A percentile compares a stretch with the other conserved stretches of the same genome.
phyloP scores from a whole-genome alignment of 768 basidiomycete species.

The Leccinum longicurvipes region DNA sequence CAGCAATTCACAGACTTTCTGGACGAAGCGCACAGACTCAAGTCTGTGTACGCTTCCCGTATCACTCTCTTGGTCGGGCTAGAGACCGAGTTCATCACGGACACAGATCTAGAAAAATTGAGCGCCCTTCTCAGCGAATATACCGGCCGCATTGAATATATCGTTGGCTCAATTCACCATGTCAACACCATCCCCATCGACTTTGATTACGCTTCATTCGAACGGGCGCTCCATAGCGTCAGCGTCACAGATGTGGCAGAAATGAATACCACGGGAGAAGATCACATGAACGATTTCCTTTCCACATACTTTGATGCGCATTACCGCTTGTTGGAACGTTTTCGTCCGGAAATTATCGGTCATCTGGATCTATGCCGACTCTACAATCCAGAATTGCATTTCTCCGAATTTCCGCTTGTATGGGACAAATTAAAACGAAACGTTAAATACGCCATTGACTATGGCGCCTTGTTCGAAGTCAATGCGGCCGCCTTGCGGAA shows the following conservation, averaged over 20 bases:
- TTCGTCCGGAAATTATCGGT: conserved; percentile 86
- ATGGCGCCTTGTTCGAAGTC: conserved; percentile 91
- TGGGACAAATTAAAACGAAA: conserved; percentile 73
- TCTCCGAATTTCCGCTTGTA: conserved; percentile 56
- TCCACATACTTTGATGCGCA: conserved; percentile 85
- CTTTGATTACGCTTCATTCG: conserved; percentile 75
- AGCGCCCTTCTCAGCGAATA: conserved; percentile 47
- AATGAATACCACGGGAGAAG: conserved; percentile 20
- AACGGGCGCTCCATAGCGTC: conserved; percentile 50
- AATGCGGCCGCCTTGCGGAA: conserved; percentile 94
- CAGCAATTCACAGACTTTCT: conserved; percentile 74
- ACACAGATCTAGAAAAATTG: conserved; percentile 58
- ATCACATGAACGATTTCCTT: conserved; percentile 47
- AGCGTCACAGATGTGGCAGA: conserved; percentile 29
- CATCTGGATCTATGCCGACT: conserved; percentile 93
- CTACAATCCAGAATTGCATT: conserved; percentile 61
- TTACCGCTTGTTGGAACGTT: conserved; percentile 59
- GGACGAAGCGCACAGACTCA: conserved; percentile 75
- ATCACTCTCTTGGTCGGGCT: conserved; percentile 84
- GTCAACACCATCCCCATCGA: conserved; percentile 88
- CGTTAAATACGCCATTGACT: conserved; percentile 62
- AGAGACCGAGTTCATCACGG: conserved; percentile 88
- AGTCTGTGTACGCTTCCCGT: conserved; percentile 51
- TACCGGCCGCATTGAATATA: conserved; percentile 65
- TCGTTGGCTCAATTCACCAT: conserved; percentile 94